Base-by-base conservation (phyloP, 1,284 basidiomycete species). In the Trametes versicolor region DNA sequence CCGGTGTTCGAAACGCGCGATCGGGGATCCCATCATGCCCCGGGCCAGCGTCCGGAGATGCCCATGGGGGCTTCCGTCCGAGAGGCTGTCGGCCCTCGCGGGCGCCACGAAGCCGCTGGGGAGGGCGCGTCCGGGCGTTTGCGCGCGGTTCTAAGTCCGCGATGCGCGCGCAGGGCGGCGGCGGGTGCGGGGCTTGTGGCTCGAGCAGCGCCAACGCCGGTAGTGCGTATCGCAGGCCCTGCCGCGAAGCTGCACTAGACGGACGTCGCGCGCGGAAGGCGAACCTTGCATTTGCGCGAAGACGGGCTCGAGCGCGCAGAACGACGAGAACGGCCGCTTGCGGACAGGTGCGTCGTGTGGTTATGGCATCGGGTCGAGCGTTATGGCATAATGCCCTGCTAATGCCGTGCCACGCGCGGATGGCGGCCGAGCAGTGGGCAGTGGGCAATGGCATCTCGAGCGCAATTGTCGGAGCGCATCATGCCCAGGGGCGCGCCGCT, bases 91-190 rank as follows among this genome's bases (percentile, higher is more conserved):
- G 41, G 15, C 13, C 15, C 17, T 7, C 41, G 39, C 51, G 51
- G 17, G 51, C 23, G 32, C 39, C 39, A 41, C 39, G 39, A 41
- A 43, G 41, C 41, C 19, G 41, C 41, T 21, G 8, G 19, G 45
- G 60, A 23, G 17, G 29, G 17, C 43, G 12, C 43, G 19, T n/a
- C 8, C 17, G 15, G 19, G 43, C 6, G 45, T 27, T 17, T 21
- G 45, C 10, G 45, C 23, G 36, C 29, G 57, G 36, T 61, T 61
- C 60, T 49, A 61, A 61, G 52, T 55, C 60, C 60, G 60, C 60
- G 60, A 61, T 61, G 60, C 53, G 60, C 52, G 29, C 39, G 34
- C 32, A 55, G 32, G 52, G 52, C 52, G 52, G 52, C 52, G 52
- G 60, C 32, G 34, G 25, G 52, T 32, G 29, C 41, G 52, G 52